Conservation (phyloP, 78 protist species). For the Anaeramoeba flamelloides region DNA sequence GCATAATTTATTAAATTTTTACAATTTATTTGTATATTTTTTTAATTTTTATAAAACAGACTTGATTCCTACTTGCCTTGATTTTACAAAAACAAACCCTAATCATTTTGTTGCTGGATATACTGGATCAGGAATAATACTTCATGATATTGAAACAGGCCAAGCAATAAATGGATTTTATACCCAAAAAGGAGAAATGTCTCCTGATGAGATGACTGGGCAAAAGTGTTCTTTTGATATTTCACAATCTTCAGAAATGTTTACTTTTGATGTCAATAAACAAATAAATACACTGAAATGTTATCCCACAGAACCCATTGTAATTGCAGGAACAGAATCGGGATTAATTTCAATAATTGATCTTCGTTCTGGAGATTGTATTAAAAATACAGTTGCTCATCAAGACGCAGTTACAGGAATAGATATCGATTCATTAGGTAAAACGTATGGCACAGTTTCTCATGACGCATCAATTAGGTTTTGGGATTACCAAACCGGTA, state of each 20-base stretch:
- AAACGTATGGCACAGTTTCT: slow-evolving; percentile 22
- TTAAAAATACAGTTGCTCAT: slow-evolving; percentile 44
- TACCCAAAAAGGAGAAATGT: too few species aligned
- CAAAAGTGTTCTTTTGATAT: not conserved
- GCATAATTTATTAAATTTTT: too few species aligned
- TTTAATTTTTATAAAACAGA: too few species aligned
- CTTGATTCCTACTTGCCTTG: not conserved
- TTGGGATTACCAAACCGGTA: slow-evolving; percentile 34
- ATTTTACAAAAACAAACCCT: not conserved
- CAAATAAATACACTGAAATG: not conserved
- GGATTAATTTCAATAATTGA: slow-evolving; percentile 5
- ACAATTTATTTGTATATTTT: too few species aligned
- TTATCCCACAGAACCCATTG: slow-evolving; percentile 22
- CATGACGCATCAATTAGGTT: slow-evolving; percentile 43
- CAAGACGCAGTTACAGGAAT: slow-evolving; percentile 28
- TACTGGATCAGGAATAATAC: not conserved
- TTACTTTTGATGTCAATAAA: not conserved
- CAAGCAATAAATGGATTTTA: not conserved
- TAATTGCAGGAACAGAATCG: slow-evolving; percentile 13
- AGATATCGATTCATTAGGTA: slow-evolving; percentile 31
- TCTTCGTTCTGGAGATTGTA: not conserved
- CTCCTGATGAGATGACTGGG: too few species aligned
- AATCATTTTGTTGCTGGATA: not conserved
- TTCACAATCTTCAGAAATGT: not conserved
- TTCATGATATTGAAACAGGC: not conserved